phyloP scores from a whole-genome alignment of 2,329 filamentous ascomycete genomes.

The Aspergillus awamori region DNA sequence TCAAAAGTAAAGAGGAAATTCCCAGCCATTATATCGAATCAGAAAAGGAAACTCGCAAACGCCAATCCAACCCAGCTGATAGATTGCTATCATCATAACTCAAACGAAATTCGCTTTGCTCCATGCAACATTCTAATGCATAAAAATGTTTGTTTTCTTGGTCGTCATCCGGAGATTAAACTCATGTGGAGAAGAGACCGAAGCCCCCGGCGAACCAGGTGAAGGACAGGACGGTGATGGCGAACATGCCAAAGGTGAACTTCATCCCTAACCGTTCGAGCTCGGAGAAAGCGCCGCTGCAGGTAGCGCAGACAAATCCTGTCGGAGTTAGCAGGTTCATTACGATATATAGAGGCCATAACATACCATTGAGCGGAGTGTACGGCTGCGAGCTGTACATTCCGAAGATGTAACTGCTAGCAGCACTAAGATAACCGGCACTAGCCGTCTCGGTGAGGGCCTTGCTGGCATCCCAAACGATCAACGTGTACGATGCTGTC shows the following conservation, averaged over 20 bases:
- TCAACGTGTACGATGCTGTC: conserved; percentile 64
- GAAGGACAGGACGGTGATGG: conserved; percentile 62
- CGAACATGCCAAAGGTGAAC: conserved; percentile 58
- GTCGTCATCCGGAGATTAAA: background rate
- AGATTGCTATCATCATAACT: conserved; percentile 36
- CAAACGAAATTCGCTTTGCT: conserved; percentile 23
- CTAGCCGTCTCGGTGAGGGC: conserved; percentile 54
- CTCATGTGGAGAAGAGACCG: conserved; percentile 38
- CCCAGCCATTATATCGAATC: conserved; percentile 13
- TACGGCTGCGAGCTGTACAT: conserved; percentile 63
- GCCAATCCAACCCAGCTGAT: conserved; percentile 22
- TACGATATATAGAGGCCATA: conserved; percentile 12
- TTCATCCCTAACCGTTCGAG: conserved; percentile 59
- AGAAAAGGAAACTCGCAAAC: conserved; percentile 11
- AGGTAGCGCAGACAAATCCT: conserved; percentile 62
- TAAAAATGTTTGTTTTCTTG: conserved; percentile 7
- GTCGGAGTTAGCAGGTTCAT: conserved; percentile 18
- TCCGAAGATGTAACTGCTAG: conserved; percentile 59
- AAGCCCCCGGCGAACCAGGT: conserved; percentile 53
- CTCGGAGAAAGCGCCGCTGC: conserved; percentile 55
- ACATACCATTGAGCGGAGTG: conserved; percentile 53
- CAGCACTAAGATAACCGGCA: conserved; percentile 59
- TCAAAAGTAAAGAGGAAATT: conserved; percentile 1
- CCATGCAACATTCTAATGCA: conserved; percentile 24
- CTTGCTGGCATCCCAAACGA: conserved; percentile 62